These are phyloP conservation scores for Mycena albidolilacea DNA, from an alignment of 768 basidiomycete genomes.

Conservation along the genomic window DNA sequence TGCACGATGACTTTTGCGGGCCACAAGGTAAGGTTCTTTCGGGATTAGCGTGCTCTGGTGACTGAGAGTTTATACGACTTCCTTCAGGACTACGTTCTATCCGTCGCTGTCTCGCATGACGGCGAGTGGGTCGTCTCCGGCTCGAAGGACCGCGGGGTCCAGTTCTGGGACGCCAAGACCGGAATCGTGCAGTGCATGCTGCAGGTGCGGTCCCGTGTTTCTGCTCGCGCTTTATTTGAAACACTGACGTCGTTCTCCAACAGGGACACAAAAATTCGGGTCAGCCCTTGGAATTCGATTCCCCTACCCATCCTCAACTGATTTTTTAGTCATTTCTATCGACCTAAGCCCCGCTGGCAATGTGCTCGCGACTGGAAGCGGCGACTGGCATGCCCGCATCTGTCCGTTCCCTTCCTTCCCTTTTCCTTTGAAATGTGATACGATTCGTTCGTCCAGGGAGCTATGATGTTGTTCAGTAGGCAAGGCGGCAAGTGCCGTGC, in stretches of 20 bases:
- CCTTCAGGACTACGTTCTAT: conserved; percentile 74
- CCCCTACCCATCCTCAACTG: neutral
- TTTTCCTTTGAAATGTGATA: neutral
- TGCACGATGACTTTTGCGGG: conserved; percentile 92
- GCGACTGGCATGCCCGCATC: conserved; percentile 54
- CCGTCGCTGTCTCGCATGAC: conserved; percentile 82
- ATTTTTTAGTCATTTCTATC: conserved; percentile 47
- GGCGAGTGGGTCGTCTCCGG: conserved; percentile 89
- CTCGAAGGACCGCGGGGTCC: conserved; percentile 83
- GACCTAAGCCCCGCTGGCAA: conserved; percentile 52
- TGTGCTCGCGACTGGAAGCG: conserved; percentile 52
- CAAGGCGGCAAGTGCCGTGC: neutral
- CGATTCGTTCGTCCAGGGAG: conserved; percentile 31
- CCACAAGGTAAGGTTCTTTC: conserved; percentile 80
- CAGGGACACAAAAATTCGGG: conserved; percentile 50
- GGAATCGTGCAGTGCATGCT: conserved; percentile 81
- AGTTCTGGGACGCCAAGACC: conserved; percentile 79
- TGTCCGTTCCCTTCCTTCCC: conserved; percentile 42
- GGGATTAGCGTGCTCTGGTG: conserved; percentile 33
- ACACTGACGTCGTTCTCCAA: neutral
- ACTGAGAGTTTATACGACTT: conserved; percentile 40
- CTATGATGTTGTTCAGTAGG: conserved; percentile 34
- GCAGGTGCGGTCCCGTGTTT: conserved; percentile 51
- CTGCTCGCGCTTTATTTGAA: neutral
- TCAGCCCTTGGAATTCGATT: conserved; percentile 46